A percentile compares a stretch with the other conserved stretches of the same genome.
phyloP scores from a whole-genome alignment of 306 rosid genomes.

The Mimosa bimucronata region DNA sequence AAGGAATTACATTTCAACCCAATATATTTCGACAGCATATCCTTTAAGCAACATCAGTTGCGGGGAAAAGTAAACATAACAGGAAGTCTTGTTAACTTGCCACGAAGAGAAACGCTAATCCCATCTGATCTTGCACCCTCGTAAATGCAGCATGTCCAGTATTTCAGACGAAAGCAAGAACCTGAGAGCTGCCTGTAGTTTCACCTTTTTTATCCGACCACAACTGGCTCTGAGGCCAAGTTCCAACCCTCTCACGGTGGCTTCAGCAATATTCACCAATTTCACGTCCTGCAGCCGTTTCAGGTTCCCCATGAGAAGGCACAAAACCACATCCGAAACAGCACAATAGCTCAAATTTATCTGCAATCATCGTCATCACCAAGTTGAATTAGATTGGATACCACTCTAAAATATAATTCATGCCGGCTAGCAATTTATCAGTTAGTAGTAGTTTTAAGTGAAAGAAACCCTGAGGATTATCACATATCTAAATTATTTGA shows the following conservation, averaged over 20 bases:
- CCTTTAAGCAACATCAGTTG: conserved; percentile 28
- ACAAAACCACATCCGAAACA: conserved; percentile 62
- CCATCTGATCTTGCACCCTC: conserved; percentile 73
- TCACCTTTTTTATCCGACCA: conserved; percentile 62
- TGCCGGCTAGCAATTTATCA: conserved; percentile 1
- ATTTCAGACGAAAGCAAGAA: conserved; percentile 51
- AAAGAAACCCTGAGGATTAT: conserved; percentile 30
- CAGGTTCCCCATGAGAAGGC: conserved; percentile 61
- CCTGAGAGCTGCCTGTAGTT: conserved; percentile 54
- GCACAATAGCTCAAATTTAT: conserved; percentile 63
- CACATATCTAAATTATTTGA: not conserved
- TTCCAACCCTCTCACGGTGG: conserved; percentile 58
- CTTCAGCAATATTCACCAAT: conserved; percentile 54
- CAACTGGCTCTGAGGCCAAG: conserved; percentile 59
- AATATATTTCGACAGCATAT: no score
- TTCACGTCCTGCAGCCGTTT: conserved; percentile 72
- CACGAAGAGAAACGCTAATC: conserved; percentile 44
- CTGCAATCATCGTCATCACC: conserved; percentile 47
- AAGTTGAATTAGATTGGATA: conserved; percentile 23
- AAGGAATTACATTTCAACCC: not conserved
- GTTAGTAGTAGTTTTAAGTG: not conserved
- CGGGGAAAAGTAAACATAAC: conserved; percentile 23
- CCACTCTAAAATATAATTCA: not conserved
- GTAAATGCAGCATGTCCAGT: conserved; percentile 49
- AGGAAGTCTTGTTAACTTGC: conserved; percentile 3